Evolutionary conservation across 371 early-diverging fungal genomes (phyloP).

Genomic region (Mucor lusitanicus): DNA sequence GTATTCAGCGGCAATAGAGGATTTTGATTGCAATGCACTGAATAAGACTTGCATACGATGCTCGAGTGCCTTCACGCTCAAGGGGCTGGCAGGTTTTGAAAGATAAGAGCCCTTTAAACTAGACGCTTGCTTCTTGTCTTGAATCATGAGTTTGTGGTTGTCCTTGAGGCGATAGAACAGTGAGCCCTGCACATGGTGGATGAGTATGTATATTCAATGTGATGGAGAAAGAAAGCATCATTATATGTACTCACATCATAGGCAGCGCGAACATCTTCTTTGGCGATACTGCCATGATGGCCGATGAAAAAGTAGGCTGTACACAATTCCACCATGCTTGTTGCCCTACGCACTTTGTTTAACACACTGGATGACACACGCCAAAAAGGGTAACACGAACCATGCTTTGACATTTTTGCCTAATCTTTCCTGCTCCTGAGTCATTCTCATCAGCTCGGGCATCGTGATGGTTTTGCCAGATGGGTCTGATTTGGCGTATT

Average conservation of each 20-base stretch:
- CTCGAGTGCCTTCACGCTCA: constrained; percentile 8
- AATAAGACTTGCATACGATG: neutral
- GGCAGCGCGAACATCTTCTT: constrained; percentile 32
- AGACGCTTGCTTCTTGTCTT: neutral
- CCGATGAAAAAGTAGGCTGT: constrained; percentile 42
- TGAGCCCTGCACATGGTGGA: constrained; percentile 14
- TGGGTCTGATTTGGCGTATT: constrained; percentile 34
- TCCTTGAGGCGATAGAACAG: constrained; percentile 25
- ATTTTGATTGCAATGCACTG: constrained; percentile 2
- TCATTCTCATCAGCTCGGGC: constrained; percentile 32
- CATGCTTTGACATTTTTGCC: constrained; percentile 15
- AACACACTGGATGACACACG: neutral
- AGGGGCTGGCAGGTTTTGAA: neutral
- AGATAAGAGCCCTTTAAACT: constrained; percentile 14
- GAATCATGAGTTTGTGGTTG: neutral
- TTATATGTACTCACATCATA: constrained; percentile 40
- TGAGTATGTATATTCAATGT: neutral
- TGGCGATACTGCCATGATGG: constrained; percentile 26
- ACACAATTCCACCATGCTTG: constrained; percentile 25
- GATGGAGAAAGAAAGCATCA: neutral
- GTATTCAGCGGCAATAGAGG: neutral
- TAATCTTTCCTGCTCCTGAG: constrained; percentile 25
- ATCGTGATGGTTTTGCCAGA: constrained; percentile 36
- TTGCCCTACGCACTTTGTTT: constrained; percentile 15
- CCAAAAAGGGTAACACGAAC: constrained; percentile 3